phyloP scores from a whole-genome alignment of 805 yeast species.

The Wickerhamiella domercqiae region DNA sequence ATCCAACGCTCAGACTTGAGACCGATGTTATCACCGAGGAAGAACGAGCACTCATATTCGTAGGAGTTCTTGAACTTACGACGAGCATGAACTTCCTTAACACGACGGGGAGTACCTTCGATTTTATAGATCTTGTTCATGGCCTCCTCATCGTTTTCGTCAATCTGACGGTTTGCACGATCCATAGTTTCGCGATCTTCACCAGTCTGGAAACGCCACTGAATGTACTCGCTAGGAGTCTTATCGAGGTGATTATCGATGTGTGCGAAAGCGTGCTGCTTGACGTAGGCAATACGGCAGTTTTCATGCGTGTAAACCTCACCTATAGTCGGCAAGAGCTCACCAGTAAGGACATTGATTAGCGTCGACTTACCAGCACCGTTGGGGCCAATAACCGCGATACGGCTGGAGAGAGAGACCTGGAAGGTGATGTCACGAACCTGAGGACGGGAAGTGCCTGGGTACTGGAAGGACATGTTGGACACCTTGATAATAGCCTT shows the following conservation, averaged over 20 bases:
- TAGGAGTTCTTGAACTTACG: slow-evolving; percentile 99
- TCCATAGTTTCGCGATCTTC: slow-evolving; percentile 99
- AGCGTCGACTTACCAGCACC: slow-evolving; percentile 99
- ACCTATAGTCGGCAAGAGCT: slow-evolving; percentile 94
- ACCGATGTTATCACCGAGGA: slow-evolving; percentile 96
- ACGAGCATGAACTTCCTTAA: slow-evolving; percentile 86
- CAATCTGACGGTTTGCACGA: slow-evolving; percentile 97
- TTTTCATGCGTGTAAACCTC: slow-evolving; percentile 99
- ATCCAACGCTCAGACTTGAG: slow-evolving; percentile 99
- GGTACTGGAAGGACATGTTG: slow-evolving; percentile 97
- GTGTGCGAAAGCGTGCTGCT: slow-evolving; percentile 99
- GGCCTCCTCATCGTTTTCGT: slow-evolving; percentile 91
- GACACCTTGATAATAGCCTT: slow-evolving; percentile 98
- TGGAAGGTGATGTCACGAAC: slow-evolving; percentile 85
- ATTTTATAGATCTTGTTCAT: slow-evolving; percentile 99
- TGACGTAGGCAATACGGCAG: slow-evolving; percentile 99
- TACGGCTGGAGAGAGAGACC: slow-evolving; percentile 97
- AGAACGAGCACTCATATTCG: slow-evolving; percentile 98
- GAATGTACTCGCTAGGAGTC: slow-evolving; percentile 99
- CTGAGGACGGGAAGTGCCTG: slow-evolving; percentile 97
- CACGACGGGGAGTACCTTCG: slow-evolving; percentile 97
- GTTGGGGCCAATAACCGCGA: slow-evolving; percentile 99
- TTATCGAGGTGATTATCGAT: slow-evolving; percentile 96
- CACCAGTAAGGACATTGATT: slow-evolving; percentile 98
- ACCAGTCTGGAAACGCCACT: slow-evolving; percentile 99